A percentile compares a stretch with the other conserved stretches of the same genome.
Evolutionary conservation across 768 basidiomycete species (phyloP).

Genomic region (Hemileccinum rubropunctum): DNA sequence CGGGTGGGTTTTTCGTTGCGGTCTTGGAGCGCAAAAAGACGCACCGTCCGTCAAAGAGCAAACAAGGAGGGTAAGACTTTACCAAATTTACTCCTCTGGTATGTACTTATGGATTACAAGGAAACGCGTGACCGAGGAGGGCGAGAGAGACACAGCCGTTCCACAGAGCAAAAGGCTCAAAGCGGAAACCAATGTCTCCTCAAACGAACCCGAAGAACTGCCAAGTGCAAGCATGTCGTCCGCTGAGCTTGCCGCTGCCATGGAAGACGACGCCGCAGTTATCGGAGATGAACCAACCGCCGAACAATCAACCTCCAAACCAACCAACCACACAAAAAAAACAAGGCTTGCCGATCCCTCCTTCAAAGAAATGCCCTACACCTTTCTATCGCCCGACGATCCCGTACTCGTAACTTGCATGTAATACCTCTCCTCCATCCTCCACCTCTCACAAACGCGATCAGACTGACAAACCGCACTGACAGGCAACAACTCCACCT

Average conservation of each 20-base stretch:
- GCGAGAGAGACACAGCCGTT: slow-evolving; percentile 36
- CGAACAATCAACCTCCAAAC: not conserved
- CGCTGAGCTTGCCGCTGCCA: not conserved
- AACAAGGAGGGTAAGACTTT: slow-evolving; percentile 13
- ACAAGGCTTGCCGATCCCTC: slow-evolving; percentile 29
- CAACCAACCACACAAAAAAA: slow-evolving; percentile 1
- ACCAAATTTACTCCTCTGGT: not conserved
- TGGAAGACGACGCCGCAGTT: slow-evolving; percentile 1
- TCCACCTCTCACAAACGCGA: not conserved
- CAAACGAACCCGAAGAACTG: slow-evolving; percentile 2
- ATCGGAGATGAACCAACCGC: slow-evolving; percentile 1
- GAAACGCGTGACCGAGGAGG: slow-evolving; percentile 51
- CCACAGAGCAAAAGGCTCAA: slow-evolving; percentile 53
- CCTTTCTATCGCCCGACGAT: slow-evolving; percentile 70
- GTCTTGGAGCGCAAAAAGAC: slow-evolving; percentile 59
- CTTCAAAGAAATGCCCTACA: slow-evolving; percentile 92
- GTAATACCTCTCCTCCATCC: slow-evolving; percentile 42
- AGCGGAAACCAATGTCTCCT: slow-evolving; percentile 28
- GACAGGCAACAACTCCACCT: slow-evolving; percentile 72
- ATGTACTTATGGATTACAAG: slow-evolving; percentile 16
- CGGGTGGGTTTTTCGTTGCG: slow-evolving; percentile 97
- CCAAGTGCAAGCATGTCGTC: slow-evolving; percentile 7
- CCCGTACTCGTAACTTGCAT: slow-evolving; percentile 68
- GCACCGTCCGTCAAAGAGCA: slow-evolving; percentile 1
- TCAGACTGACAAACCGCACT: not conserved